Evolutionary conservation across 345 rosid species (phyloP), one percentile per base, ranked within the genome.

Genomic region (Eucalyptus erythrocorys): DNA sequence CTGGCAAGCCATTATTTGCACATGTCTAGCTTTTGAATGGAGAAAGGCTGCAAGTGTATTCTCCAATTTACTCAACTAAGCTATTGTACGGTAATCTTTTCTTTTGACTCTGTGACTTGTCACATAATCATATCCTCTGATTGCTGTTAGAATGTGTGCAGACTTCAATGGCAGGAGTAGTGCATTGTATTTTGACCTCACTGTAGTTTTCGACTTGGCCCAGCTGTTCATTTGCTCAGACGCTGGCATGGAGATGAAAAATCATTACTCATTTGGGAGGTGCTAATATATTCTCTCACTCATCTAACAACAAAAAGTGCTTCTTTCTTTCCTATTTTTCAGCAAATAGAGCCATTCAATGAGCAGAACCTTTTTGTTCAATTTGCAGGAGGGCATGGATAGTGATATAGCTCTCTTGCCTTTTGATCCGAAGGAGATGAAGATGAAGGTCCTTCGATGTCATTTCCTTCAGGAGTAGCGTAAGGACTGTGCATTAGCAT

Each of bases 391-490:
- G 16, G 93, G 92, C 43, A 64, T 90, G 66, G 95, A 93, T 92
- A 93, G 94, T 85, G 92, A 93, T 87, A 85, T 96, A 61, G 96
- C 94, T 68, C 96, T 97, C 90, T 91, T 94, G 90, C 98, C 99
- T 80, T 97, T 95, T 93, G 92, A 94, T 89, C 96, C 97, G 40
- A 88, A 93, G 88, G 91, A 89, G 43, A 97, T 96, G 97, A 96
- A 95, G 92, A 96, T 96, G 98, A 96, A 94, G 93, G 94, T 96
- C 93, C 98, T 95, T 85, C 94, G 92, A 51, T 96, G 99, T 89
- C 98, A 21, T 97, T 97, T 89, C 93, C 93, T 82, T 93, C 96
- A 86, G 99, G 97, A 92, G 92, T 94, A 90, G 93, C 91, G 99
- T 96, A 92, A 87, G 92, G 37, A 30, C 57, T 30, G 37, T 66